Conservation (phyloP, 2,329 filamentous ascomycete genomes). For the Sclerotinia borealis region DNA sequence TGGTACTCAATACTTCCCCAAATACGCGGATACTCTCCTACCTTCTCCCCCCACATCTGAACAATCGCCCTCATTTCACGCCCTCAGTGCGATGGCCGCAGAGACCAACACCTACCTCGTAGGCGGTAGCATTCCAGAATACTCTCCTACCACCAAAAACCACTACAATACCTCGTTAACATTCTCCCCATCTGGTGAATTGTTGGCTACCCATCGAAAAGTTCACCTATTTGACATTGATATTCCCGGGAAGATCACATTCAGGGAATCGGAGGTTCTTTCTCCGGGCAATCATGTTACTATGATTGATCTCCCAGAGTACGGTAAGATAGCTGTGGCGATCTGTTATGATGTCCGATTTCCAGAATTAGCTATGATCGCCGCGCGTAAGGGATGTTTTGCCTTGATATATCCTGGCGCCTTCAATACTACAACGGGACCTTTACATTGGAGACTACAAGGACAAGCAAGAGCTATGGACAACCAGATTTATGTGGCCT, state of each 20-base stretch:
- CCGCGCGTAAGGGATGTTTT: conserved; percentile 80
- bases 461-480: conserved; percentile 81
- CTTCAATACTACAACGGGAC: conserved; percentile 91
- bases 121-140: conserved; percentile 89
- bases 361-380: conserved; percentile 85
- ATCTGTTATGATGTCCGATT: conserved; percentile 99
- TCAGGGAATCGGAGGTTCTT: conserved; percentile 85
- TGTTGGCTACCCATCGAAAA: conserved; percentile 87
- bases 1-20: conserved; percentile 82
- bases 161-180: conserved; percentile 89
- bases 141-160: conserved; percentile 53
- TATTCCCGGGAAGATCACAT: conserved; percentile 90
- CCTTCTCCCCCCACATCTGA: conserved; percentile 66
- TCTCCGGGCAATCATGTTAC: conserved; percentile 80
- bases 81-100: conserved; percentile 70
- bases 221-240: conserved; percentile 97
- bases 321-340: conserved; percentile 78
- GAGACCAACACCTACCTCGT: conserved; percentile 77
- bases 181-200: conserved; percentile 70
- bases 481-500: conserved; percentile 87
- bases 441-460: conserved; percentile 83
- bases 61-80: conserved; percentile 78
- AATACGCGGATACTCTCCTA: conserved; percentile 83
- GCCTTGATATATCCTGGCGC: conserved; percentile 90
- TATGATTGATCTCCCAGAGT: conserved; percentile 78